A percentile compares a stretch with the other conserved stretches of the same genome.
Conservation (phyloP, 108 stramenopile species). For the Stephanodiscus triporus region DNA sequence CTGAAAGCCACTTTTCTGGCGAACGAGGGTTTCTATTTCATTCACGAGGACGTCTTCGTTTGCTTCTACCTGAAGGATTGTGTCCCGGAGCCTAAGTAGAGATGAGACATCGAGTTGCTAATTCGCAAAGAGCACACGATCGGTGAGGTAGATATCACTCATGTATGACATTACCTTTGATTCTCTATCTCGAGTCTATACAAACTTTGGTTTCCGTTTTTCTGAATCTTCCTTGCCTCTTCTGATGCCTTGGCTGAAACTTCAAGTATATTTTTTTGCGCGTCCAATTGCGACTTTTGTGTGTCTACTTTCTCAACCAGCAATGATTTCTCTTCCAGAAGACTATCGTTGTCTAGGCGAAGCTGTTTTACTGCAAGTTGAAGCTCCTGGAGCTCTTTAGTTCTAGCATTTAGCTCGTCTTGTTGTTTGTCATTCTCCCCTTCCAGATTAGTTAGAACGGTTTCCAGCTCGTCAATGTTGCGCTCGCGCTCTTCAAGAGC, state of each 20-base stretch:
- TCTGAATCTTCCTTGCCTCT: slow-evolving; percentile 25
- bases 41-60: slow-evolving; percentile 40
- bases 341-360: slow-evolving; percentile 30
- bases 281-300: slow-evolving; percentile 33
- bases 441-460: slow-evolving; percentile 20
- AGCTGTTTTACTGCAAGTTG: slow-evolving; percentile 30
- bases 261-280: slow-evolving; percentile 31
- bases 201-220: slow-evolving; percentile 20
- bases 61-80: slow-evolving; percentile 40
- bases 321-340: slow-evolving; percentile 21
- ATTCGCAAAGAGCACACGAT: not conserved
- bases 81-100: slow-evolving; percentile 20
- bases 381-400: slow-evolving; percentile 22
- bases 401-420: slow-evolving; percentile 23
- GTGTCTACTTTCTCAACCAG: slow-evolving; percentile 30
- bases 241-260: slow-evolving; percentile 26
- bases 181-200: slow-evolving; percentile 48
- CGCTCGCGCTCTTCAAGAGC: slow-evolving; percentile 43
- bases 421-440: slow-evolving; percentile 34
- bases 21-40: slow-evolving; percentile 46
- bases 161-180: slow-evolving; percentile 13
- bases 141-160: not conserved
- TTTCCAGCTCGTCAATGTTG: slow-evolving; percentile 31
- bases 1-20: slow-evolving; percentile 35
- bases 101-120: not conserved